Percentiles rank a stretch among this genome's conserved stretches.
Evolutionary conservation across 176 grass and related monocot genomes (phyloP).

Genomic region (Melocanna baccifera): DNA sequence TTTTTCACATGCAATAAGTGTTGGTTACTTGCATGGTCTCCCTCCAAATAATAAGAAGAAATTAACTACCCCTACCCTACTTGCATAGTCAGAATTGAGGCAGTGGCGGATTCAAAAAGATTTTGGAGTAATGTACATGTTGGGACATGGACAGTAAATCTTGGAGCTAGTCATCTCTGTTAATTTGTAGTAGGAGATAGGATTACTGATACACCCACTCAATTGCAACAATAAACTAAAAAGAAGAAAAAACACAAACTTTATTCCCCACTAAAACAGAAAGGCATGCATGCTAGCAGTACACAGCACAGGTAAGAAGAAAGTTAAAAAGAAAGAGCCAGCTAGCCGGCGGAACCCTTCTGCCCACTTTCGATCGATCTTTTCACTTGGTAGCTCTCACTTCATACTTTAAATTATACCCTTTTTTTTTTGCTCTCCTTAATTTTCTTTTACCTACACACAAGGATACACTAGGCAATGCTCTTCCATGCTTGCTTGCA

Average conservation of each 20-base stretch:
- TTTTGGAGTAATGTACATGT: neutral
- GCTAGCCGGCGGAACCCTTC: neutral
- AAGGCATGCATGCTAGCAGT: slow-evolving; percentile 24
- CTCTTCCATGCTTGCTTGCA: neutral
- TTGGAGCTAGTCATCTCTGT: slow-evolving; percentile 25
- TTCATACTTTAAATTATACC: neutral
- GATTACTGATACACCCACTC: neutral
- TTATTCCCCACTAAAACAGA: slow-evolving; percentile 38
- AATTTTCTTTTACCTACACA: slow-evolving; percentile 35
- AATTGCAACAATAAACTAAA: slow-evolving; percentile 1
- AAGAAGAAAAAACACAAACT: neutral
- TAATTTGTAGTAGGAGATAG: slow-evolving; percentile 13
- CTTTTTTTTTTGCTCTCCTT: slow-evolving; percentile 11
- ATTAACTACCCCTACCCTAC: neutral
- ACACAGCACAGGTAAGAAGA: neutral
- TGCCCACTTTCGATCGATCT: neutral
- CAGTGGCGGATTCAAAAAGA: neutral
- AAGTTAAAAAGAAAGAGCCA: neutral
- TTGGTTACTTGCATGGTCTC: neutral
- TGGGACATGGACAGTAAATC: slow-evolving; percentile 11
- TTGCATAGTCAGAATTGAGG: neutral
- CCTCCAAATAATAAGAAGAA: neutral
- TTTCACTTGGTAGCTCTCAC: neutral
- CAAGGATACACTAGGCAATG: neutral
- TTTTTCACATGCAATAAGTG: slow-evolving; percentile 20